phyloP scores from a whole-genome alignment of 106 monocot genomes.

The Alisma plantagoaquatica region DNA sequence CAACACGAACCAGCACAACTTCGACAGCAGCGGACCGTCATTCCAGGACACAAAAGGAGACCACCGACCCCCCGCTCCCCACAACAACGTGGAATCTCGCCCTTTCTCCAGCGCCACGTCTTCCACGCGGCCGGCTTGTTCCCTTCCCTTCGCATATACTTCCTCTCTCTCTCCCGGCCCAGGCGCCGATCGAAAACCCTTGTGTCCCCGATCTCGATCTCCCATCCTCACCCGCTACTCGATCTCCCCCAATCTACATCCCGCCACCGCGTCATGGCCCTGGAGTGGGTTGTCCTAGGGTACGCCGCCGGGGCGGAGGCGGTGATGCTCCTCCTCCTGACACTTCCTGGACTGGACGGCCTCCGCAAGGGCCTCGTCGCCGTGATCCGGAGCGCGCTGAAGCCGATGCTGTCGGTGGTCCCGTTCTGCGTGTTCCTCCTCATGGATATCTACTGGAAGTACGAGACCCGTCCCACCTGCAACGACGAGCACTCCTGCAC shows the following conservation, averaged over 20 bases:
- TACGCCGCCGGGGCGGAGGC: conserved; percentile 76
- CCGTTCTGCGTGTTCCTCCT: conserved; percentile 77
- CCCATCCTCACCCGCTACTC: neutral
- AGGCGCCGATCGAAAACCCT: too few species aligned
- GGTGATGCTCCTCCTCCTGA: conserved; percentile 70
- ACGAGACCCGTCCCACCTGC: conserved; percentile 63
- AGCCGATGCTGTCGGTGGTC: conserved; percentile 59
- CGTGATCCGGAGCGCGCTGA: conserved; percentile 50
- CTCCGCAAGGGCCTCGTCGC: conserved; percentile 51
- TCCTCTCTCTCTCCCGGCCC: too few species aligned
- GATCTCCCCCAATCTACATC: neutral
- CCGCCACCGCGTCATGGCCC: conserved; percentile 30
- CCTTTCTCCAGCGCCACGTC: too few species aligned
- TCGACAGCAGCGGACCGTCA: too few species aligned
- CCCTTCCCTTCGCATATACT: too few species aligned
- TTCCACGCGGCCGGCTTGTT: too few species aligned
- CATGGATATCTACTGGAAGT: conserved; percentile 89
- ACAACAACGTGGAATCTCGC: too few species aligned
- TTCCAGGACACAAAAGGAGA: too few species aligned
- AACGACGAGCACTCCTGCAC: conserved; percentile 53
- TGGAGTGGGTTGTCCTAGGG: conserved; percentile 83
- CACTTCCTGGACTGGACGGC: conserved; percentile 50
- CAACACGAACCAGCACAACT: too few species aligned
- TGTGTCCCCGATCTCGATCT: too few species aligned
- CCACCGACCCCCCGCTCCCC: too few species aligned